These are phyloP conservation scores for Pezicula neosporulosa DNA, from an alignment of 2,329 filamentous ascomycete species.

Conservation along the genomic window DNA sequence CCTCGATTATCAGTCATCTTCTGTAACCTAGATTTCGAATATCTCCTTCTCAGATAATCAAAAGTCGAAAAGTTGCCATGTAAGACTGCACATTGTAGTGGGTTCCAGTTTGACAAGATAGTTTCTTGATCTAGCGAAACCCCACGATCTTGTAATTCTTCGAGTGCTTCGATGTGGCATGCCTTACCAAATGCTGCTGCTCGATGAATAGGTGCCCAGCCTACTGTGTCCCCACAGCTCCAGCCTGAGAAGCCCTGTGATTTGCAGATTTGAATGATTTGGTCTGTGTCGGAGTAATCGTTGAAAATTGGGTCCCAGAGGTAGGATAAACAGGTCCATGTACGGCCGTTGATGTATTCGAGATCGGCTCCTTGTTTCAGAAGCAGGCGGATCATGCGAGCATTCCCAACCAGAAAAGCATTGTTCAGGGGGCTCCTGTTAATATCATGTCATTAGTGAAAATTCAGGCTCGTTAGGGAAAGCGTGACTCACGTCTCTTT, in stretches of 20 bases:
- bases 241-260: neutral
- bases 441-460: neutral
- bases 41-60: neutral
- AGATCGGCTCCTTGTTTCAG: neutral
- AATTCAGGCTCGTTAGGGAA: neutral
- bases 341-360: neutral
- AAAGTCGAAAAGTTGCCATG: neutral
- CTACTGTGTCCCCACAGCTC: neutral
- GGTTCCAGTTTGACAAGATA: neutral
- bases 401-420: neutral
- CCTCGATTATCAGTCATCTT: neutral
- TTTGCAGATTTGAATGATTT: neutral
- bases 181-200: neutral
- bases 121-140: neutral
- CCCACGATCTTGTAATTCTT: neutral
- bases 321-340: neutral
- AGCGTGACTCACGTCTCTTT: neutral
- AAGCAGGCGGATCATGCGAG: neutral
- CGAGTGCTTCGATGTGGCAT: neutral
- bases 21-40: neutral
- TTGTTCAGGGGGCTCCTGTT: neutral
- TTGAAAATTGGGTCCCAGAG: neutral
- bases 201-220: neutral
- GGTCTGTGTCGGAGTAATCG: neutral
- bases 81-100: neutral